Base-by-base conservation (phyloP, 1,284 basidiomycete species). In the Lignosus rhinocerotis region DNA sequence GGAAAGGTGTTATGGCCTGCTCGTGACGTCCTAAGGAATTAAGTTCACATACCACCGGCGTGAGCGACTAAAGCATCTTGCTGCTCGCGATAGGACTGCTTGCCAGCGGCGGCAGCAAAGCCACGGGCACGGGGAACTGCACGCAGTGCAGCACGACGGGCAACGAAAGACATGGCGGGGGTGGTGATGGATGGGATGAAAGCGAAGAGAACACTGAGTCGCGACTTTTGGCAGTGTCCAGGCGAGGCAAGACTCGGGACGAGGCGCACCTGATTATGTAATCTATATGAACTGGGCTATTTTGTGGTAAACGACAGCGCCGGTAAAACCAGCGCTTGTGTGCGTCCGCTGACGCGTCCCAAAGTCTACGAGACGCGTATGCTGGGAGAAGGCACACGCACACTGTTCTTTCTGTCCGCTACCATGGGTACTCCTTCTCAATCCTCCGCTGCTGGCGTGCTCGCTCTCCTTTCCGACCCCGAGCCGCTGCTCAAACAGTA, bases 401-500 rank as follows among this genome's bases (percentile, higher is more conserved):
- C 55, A 42, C 53, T 56, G 48, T 50, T 51, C 54, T 53, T 49
- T 41, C 63, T 61, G 30, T 53, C 59, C 54, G 47, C 55, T 55
- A 57, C 53, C 38, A 88, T 90, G 86, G 84, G 87, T 67, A 75
- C 75, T 69, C 83, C 81, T 66, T 78, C 83, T 41, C 87, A 90
- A 67, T 90, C 91, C 45, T 92, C 90, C 59, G 90, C 88, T 70
- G 92, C 89, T 64, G 96, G 96, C 67, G 89, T 94, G 43, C 87
- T 98, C 66, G 92, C 93, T 42, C 81, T 98, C 31, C 84, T 98
- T 32, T 85, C 86, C 39, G 93, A 97, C 73, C 90, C 94, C 55
- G 93, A 96, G 64, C 82, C 88, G 36, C 77, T 89, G 51, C 88
- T 98, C 71, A 92, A 94, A 70, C 86, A 93, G 65, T 90, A 96